These are phyloP conservation scores for Botryotinia globosa DNA, from an alignment of 2,329 filamentous ascomycete genomes.

Conservation along the genomic window DNA sequence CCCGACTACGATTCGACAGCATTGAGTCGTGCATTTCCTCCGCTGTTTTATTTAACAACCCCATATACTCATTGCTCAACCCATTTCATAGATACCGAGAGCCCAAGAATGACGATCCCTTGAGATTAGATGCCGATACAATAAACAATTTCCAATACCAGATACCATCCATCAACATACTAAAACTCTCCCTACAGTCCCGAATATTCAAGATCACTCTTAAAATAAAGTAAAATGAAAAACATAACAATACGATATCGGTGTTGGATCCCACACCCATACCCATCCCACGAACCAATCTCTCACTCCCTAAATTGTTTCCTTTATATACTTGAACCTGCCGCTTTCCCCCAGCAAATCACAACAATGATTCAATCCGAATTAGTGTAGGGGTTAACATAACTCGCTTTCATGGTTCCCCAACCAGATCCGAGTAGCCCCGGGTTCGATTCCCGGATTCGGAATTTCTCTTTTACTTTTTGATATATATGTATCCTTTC, in stretches of 20 bases:
- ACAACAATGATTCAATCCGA: not conserved
- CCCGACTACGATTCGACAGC: not conserved
- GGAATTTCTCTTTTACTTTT: not conserved
- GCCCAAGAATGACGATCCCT: not conserved
- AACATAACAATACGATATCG: too few species aligned
- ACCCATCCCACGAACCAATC: not conserved
- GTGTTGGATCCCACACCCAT: too few species aligned
- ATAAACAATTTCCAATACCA: too few species aligned
- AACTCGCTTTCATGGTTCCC: slow-evolving; percentile 7
- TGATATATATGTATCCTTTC: too few species aligned
- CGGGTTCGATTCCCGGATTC: slow-evolving; percentile 21
- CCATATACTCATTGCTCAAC: not conserved
- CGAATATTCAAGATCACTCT: too few species aligned
- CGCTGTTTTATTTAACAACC: not conserved
- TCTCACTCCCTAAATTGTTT: accelerated
- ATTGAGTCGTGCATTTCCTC: not conserved
- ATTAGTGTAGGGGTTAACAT: slow-evolving; percentile 21
- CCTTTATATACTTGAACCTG: accelerated
- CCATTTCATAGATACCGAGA: not conserved
- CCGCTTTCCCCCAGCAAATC: accelerated
- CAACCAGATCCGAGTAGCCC: not conserved
- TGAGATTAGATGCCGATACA: not conserved
- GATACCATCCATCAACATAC: too few species aligned
- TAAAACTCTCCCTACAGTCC: accelerated
- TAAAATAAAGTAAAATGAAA: too few species aligned